phyloP scores from a whole-genome alignment of 2,329 filamentous ascomycete species.

The Colletotrichum lupini region DNA sequence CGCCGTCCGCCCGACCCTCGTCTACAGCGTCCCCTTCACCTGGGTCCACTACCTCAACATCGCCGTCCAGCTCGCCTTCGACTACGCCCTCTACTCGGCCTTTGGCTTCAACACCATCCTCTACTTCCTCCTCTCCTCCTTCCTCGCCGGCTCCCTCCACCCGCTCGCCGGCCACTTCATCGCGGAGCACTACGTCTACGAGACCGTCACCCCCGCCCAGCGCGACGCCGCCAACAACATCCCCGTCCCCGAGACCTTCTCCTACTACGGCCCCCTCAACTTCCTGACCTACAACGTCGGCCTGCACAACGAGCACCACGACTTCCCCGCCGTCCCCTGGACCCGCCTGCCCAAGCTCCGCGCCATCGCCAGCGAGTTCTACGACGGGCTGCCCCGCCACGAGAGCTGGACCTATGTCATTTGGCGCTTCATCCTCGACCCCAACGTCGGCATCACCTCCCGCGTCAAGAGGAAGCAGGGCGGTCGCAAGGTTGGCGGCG shows the following conservation, averaged over 20 bases:
- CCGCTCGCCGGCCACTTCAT: constrained; percentile 98
- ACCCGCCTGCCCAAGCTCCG: constrained; percentile 83
- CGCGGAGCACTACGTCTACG: constrained; percentile 93
- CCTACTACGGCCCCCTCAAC: constrained; percentile 95
- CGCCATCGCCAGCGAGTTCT: constrained; percentile 88
- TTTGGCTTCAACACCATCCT: constrained; percentile 74
- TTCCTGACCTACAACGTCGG: constrained; percentile 96
- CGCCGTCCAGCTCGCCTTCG: constrained; percentile 79
- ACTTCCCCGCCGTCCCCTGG: constrained; percentile 98
- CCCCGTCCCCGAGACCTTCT: constrained; percentile 91
- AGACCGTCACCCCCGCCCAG: constrained; percentile 67
- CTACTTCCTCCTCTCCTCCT: constrained; percentile 90
- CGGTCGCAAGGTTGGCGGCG: constrained; percentile 67
- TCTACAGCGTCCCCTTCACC: constrained; percentile 91
- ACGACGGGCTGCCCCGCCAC: constrained; percentile 86
- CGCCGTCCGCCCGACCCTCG: constrained; percentile 92
- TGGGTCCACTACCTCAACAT: constrained; percentile 88
- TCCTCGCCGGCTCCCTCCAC: constrained; percentile 93
- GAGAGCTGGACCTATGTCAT: constrained; percentile 93
- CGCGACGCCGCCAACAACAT: constrained; percentile 68
- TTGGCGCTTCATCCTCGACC: constrained; percentile 95
- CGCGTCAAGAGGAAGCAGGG: constrained; percentile 92
- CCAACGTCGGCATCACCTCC: constrained; percentile 89
- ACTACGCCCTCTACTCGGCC: constrained; percentile 72
- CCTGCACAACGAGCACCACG: constrained; percentile 98